Evolutionary conservation across 148 eudicot species (phyloP), one percentile per base, ranked within the genome.

Genomic region (Vaccinium vitisidaea): DNA sequence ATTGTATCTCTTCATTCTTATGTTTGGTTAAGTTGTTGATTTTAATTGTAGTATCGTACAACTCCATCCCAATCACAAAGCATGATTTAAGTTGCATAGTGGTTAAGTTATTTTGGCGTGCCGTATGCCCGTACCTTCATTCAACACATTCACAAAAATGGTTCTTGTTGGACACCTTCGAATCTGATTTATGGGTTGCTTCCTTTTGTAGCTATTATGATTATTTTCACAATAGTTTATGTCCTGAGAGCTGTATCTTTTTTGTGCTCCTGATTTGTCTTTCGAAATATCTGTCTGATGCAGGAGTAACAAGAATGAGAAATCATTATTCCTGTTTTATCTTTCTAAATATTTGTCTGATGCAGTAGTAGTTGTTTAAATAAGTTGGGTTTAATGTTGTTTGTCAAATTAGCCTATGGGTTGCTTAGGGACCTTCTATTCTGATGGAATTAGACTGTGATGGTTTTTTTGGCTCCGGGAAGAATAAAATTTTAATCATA

Each of bases 111-210:
- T 3, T 25, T 54, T 50, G 61, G 61, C 13, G n/a, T 77, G 80
- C 16, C 16, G 0, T 12, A 25, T 61, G 27, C 69, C 2, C 69
- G 12, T 61, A 61, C 69, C 52, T 7, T 4, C 46, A 8, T 8
- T 43, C 23, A 73, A 43, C 48, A 16, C 48, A 25, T 39, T 75
- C 15, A 4, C n/a, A 63, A 25, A 63, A 63, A 63, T 21, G 69
- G 27, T 63, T 63, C 9, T n/a, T 65, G 71, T 65, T 23, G 71
- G 9, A n/a, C 67, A 65, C 12, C 36, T 11, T 43, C 46, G 6
- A 82, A 83, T 92, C 83, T 83, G 83, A 88, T 88, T 90, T 78
- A 39, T 83, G 76, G 46, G 75, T 58, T 86, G 54, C 77, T 81
- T 87, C 5, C 56, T 12, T 78, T 61, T n/a, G 14, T 75, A 19